Evolutionary conservation across 495 filamentous ascomycete species (phyloP).

Genomic region (Aspergillus biplanus): DNA sequence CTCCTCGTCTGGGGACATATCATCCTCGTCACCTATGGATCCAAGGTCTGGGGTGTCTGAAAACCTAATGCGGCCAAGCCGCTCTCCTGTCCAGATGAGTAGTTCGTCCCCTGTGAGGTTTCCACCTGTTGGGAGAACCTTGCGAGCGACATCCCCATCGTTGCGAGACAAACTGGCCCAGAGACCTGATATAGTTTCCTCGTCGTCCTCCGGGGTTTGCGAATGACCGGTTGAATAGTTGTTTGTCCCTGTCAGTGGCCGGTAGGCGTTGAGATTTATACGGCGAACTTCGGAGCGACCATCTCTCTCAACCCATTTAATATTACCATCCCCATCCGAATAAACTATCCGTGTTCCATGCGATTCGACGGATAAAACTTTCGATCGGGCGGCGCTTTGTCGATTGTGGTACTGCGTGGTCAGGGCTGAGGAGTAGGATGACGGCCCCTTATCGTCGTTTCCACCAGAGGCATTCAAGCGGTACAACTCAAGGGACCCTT

Average conservation of each 20-base stretch:
- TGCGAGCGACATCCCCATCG: conserved; percentile 62
- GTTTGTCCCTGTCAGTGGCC: conserved; percentile 20
- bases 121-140: conserved; percentile 65
- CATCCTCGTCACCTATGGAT: conserved; percentile 49
- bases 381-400: conserved; percentile 78
- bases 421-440: conserved; percentile 40
- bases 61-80: conserved; percentile 71
- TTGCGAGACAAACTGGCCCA: conserved; percentile 32
- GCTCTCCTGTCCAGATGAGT: conserved; percentile 80
- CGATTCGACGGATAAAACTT: conserved; percentile 79
- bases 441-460: conserved; percentile 26
- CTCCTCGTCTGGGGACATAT: conserved; percentile 38
- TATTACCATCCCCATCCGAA: conserved; percentile 78
- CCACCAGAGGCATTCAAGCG: conserved; percentile 51
- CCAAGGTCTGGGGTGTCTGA: conserved; percentile 48
- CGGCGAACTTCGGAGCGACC: conserved; percentile 78
- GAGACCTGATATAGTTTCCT: conserved; percentile 28
- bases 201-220: conserved; percentile 3
- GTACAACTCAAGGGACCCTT: conserved; percentile 90
- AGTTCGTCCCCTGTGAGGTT: conserved; percentile 62
- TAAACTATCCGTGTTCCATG: conserved; percentile 86
- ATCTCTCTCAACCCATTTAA: conserved; percentile 93
- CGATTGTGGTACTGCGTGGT: conserved; percentile 67
- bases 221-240: background rate
- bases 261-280: conserved; percentile 64